These are phyloP conservation scores for Arctium lappa DNA, from an alignment of 129 eudicot species.

Conservation along the genomic window DNA sequence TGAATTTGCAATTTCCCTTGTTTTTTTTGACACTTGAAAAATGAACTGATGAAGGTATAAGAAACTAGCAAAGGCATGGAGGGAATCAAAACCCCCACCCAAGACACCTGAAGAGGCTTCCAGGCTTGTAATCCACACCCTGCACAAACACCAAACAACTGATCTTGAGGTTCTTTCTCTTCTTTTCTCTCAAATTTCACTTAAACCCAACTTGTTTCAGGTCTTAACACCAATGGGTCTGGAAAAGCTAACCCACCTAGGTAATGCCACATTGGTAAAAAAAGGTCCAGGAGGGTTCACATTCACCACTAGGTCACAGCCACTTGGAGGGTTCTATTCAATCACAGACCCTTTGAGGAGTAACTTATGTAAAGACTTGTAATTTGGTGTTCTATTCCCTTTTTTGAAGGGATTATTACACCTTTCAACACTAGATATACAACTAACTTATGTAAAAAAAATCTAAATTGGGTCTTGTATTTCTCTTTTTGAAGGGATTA, in stretches of 20 bases:
- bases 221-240: background rate
- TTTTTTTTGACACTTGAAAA: background rate
- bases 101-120: slow-evolving; percentile 74
- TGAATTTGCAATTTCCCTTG: background rate
- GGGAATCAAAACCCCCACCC: slow-evolving; percentile 84
- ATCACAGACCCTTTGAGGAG: background rate
- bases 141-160: slow-evolving; percentile 49
- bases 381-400: background rate
- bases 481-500: slow-evolving; percentile 44
- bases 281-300: too few species aligned
- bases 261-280: background rate
- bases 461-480: background rate
- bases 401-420: background rate
- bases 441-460: background rate
- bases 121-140: slow-evolving; percentile 54
- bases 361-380: background rate
- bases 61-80: slow-evolving; percentile 74
- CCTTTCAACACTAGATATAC: background rate
- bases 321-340: too few species aligned
- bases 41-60: slow-evolving; percentile 52
- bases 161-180: slow-evolving; percentile 59
- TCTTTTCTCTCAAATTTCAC: background rate
- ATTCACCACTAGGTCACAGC: too few species aligned
- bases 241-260: too few species aligned
- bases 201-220: background rate